phyloP scores from a whole-genome alignment of 2,329 filamentous ascomycete species.

The Beauveria pseudobassiana region DNA sequence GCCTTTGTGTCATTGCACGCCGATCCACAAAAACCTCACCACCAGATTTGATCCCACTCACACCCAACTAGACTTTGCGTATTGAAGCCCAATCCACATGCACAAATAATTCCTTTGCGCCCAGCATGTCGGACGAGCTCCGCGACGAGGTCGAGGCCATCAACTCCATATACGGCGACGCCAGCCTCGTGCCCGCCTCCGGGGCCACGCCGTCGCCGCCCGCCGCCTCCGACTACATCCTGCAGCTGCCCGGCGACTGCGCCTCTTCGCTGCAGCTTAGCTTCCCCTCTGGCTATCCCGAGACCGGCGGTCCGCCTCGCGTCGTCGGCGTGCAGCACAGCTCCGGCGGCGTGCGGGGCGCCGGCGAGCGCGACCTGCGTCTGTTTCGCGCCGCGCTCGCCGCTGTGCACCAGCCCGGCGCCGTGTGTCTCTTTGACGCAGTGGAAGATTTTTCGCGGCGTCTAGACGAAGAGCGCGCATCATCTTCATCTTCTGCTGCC shows the following conservation, averaged over 20 bases:
- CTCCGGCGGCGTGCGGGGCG: constrained; percentile 64
- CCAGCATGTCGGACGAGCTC: constrained; percentile 50
- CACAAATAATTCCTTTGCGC: background rate
- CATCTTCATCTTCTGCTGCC: constrained; percentile 12
- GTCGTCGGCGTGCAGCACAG: constrained; percentile 77
- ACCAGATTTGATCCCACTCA: background rate
- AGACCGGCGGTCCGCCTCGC: constrained; percentile 63
- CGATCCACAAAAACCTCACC: background rate
- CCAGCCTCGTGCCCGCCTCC: constrained; percentile 44
- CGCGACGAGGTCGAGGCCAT: constrained; percentile 71
- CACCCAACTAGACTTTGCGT: too few species aligned
- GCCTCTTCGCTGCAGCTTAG: constrained; percentile 52
- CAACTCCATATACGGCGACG: constrained; percentile 73
- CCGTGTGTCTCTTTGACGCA: constrained; percentile 84
- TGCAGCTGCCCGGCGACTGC: constrained; percentile 58
- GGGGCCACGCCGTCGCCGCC: constrained; percentile 27
- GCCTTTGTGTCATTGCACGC: background rate
- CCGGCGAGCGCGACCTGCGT: constrained; percentile 63
- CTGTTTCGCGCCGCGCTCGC: constrained; percentile 60
- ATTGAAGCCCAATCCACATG: background rate
- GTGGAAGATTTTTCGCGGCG: constrained; percentile 61
- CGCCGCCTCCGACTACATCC: constrained; percentile 36
- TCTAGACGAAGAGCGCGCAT: constrained; percentile 24
- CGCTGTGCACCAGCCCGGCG: constrained; percentile 61
- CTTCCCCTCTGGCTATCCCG: constrained; percentile 70